These are phyloP conservation scores for Trichoderma sp. DNA, from an alignment of 2,329 filamentous ascomycete species.

Conservation along the genomic window DNA sequence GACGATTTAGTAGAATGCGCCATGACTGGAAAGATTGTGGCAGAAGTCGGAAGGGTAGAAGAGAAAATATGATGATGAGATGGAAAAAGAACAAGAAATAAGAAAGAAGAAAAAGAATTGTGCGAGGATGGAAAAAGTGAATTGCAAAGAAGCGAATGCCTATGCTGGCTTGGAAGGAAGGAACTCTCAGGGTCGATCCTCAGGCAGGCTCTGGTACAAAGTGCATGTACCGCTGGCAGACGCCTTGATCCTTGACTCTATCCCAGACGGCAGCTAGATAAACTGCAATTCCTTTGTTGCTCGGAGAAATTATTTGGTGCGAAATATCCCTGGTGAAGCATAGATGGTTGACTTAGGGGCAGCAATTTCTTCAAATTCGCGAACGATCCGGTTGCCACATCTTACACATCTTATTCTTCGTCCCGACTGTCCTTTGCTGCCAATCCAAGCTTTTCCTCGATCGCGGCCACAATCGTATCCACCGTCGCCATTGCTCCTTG, in stretches of 20 bases:
- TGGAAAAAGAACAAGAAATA: neutral
- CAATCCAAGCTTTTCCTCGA: slow-evolving; percentile 53
- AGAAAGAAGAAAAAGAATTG: neutral
- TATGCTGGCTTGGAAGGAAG: neutral
- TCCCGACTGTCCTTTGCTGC: neutral
- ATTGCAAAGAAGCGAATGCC: neutral
- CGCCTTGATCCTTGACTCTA: neutral
- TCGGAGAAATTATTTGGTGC: neutral
- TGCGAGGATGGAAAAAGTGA: neutral
- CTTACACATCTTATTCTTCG: neutral
- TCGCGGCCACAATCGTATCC: slow-evolving; percentile 66
- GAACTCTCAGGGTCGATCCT: neutral
- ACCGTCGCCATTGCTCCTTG: slow-evolving; percentile 81
- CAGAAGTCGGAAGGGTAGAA: accelerated
- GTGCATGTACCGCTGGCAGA: neutral
- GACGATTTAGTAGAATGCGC: neutral
- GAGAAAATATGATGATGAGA: neutral
- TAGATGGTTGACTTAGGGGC: neutral
- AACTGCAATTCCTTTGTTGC: neutral
- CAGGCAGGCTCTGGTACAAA: neutral
- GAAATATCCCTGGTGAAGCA: neutral
- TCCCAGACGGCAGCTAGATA: neutral
- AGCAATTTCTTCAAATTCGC: neutral
- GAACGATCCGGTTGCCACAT: accelerated
- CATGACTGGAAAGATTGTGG: neutral